Evolutionary conservation across 495 filamentous ascomycete genomes (phyloP).

Genomic region (Hyphodiscus hymeniophilus): DNA sequence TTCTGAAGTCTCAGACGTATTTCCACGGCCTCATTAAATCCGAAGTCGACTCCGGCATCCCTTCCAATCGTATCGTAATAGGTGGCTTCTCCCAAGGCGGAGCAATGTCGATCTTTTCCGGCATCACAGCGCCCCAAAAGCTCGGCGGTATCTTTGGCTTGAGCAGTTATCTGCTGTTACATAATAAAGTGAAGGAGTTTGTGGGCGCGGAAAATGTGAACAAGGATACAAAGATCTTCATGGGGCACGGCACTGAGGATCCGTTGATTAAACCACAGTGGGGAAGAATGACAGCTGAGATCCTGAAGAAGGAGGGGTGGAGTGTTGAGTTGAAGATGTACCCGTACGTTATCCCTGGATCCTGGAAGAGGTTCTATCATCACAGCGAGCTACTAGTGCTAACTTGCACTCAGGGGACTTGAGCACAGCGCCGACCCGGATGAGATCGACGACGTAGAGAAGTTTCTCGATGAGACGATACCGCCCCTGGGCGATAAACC

Average conservation of each 20-base stretch:
- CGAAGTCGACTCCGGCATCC: slow-evolving; percentile 76
- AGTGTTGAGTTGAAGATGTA: slow-evolving; percentile 73
- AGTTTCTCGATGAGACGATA: slow-evolving; percentile 57
- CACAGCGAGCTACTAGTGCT: background rate
- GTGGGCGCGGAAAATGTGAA: slow-evolving; percentile 59
- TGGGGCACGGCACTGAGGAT: slow-evolving; percentile 77
- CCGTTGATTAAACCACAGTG: slow-evolving; percentile 57
- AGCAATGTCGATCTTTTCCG: slow-evolving; percentile 48
- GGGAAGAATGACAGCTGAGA: slow-evolving; percentile 55
- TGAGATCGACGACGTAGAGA: slow-evolving; percentile 80
- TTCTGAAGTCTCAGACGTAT: slow-evolving; percentile 61
- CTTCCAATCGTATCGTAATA: slow-evolving; percentile 73
- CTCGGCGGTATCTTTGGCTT: slow-evolving; percentile 84
- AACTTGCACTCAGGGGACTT: slow-evolving; percentile 44
- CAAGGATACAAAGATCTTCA: slow-evolving; percentile 74
- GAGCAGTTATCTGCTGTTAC: slow-evolving; percentile 72
- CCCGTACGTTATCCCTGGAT: slow-evolving; percentile 38
- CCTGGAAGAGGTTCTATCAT: background rate
- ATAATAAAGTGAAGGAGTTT: slow-evolving; percentile 58
- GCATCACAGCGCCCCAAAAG: slow-evolving; percentile 63
- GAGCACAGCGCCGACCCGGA: slow-evolving; percentile 66
- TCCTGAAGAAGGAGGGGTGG: slow-evolving; percentile 56
- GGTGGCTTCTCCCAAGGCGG: slow-evolving; percentile 57
- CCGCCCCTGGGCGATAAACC: slow-evolving; percentile 38
- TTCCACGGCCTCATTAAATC: slow-evolving; percentile 75